phyloP scores from a whole-genome alignment of 257 asterid species.

The Prunella vulgaris region DNA sequence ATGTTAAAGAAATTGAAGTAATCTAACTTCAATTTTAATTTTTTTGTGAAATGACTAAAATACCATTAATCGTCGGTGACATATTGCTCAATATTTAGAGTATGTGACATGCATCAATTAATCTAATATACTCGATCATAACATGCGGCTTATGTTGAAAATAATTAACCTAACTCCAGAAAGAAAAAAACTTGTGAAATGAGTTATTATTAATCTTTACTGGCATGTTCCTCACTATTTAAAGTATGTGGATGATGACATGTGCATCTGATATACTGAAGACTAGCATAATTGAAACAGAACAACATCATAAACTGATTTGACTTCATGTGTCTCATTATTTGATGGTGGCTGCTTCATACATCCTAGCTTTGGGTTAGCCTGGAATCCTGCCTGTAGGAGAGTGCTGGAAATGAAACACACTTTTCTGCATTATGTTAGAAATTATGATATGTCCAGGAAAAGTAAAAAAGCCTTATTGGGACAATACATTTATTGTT shows the following conservation, averaged over 20 bases:
- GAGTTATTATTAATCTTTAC: not conserved
- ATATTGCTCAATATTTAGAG: not conserved
- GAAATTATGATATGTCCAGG: not conserved
- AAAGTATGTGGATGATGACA: not conserved
- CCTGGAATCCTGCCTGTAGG: not conserved
- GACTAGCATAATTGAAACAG: not conserved
- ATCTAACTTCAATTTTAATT: constrained; percentile 19
- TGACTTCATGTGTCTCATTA: not conserved
- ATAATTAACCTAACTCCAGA: constrained; percentile 58
- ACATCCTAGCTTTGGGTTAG: constrained; percentile 1
- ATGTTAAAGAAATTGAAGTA: constrained; percentile 88
- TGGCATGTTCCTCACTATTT: not conserved
- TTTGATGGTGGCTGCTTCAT: not conserved
- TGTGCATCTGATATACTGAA: constrained; percentile 1
- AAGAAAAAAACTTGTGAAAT: not conserved
- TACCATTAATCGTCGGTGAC: not conserved
- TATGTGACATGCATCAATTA: not conserved
- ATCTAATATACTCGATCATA: not conserved
- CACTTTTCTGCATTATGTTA: not conserved
- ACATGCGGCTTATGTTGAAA: constrained; percentile 70
- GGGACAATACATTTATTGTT: constrained; percentile 6
- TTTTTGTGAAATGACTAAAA: not conserved
- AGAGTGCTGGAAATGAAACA: not conserved
- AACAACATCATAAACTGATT: constrained; percentile 7
- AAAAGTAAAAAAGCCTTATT: not conserved